A percentile compares a stretch with the other conserved stretches of the same genome.
These are phyloP conservation scores for Acacia concinna DNA, from an alignment of 331 rosid genomes.

Conservation along the genomic window DNA sequence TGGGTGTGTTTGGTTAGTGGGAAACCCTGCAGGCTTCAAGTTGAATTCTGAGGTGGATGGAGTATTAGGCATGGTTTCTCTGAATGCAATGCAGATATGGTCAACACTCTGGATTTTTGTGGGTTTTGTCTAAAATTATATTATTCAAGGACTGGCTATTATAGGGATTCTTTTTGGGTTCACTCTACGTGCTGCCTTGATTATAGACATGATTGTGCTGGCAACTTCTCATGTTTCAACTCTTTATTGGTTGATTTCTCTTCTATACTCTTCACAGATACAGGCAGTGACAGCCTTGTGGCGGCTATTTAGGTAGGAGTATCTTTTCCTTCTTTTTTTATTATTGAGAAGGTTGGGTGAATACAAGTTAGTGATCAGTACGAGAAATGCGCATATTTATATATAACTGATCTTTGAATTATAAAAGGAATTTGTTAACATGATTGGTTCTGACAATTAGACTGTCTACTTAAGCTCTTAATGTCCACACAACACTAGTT, in stretches of 20 bases:
- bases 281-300: conserved; percentile 89
- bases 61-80: conserved; percentile 81
- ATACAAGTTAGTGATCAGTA: conserved; percentile 20
- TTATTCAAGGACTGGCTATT: conserved; percentile 70
- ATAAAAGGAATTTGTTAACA: background rate
- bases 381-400: conserved; percentile 15
- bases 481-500: conserved; percentile 17
- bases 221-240: conserved; percentile 74
- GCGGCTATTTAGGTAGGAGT: conserved; percentile 91
- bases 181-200: conserved; percentile 73
- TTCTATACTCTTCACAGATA: conserved; percentile 80
- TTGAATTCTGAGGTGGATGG: conserved; percentile 86
- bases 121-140: conserved; percentile 53
- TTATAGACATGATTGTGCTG: conserved; percentile 64
- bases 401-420: conserved; percentile 4
- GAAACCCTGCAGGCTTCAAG: conserved; percentile 96
- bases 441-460: conserved; percentile 11
- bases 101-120: conserved; percentile 81
- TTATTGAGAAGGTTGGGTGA: conserved; percentile 27
- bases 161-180: conserved; percentile 79
- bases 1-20: conserved; percentile 99
- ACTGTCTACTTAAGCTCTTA: conserved; percentile 12
- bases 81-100: conserved; percentile 90
- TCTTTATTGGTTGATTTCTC: conserved; percentile 86
- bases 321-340: background rate